Conservation (phyloP, 2,329 filamentous ascomycete species). For the Davidsoniella neocaledoniae region DNA sequence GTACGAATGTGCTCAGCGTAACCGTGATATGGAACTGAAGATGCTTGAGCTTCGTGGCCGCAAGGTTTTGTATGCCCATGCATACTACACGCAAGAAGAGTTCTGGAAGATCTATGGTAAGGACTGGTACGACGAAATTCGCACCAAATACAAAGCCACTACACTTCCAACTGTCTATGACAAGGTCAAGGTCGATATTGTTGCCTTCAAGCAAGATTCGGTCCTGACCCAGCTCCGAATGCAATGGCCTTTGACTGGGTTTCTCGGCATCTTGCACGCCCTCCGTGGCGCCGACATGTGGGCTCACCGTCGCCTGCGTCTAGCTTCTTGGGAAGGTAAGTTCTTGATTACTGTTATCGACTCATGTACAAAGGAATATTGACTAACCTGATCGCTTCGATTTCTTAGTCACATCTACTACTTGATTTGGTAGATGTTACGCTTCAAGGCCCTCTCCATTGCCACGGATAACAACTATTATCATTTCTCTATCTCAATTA, state of each 20-base stretch:
- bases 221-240: conserved; percentile 3
- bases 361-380: neutral
- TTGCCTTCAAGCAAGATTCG: conserved; percentile 6
- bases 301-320: conserved; percentile 8
- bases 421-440: neutral
- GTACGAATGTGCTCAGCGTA: conserved; percentile 20
- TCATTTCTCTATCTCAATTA: neutral
- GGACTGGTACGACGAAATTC: conserved; percentile 39
- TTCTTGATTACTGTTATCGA: neutral
- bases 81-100: conserved; percentile 49
- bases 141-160: conserved; percentile 40
- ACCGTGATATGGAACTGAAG: conserved; percentile 43
- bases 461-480: neutral
- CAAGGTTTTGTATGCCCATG: conserved; percentile 56
- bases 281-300: conserved; percentile 6
- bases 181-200: conserved; percentile 38
- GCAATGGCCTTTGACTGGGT: conserved; percentile 11
- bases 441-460: neutral
- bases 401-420: neutral
- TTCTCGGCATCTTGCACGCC: conserved; percentile 7
- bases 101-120: conserved; percentile 51
- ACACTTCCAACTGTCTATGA: conserved; percentile 49
- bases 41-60: conserved; percentile 43
- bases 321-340: conserved; percentile 10
- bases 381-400: neutral